Conservation (phyloP, 1,284 basidiomycete species). For the Fomitopsis pinicola region DNA sequence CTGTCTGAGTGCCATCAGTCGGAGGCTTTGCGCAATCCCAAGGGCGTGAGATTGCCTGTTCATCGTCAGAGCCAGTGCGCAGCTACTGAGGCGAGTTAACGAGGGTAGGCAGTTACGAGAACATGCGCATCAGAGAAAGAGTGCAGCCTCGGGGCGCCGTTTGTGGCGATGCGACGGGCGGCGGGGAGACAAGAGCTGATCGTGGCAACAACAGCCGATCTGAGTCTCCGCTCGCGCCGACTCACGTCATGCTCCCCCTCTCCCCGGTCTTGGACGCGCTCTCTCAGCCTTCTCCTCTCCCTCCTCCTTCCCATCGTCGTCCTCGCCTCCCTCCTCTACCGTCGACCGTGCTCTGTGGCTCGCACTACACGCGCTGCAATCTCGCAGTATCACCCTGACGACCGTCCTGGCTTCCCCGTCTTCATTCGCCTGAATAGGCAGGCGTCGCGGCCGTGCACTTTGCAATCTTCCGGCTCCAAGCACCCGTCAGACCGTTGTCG, state of each 20-base stretch:
- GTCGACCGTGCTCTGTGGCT: not conserved
- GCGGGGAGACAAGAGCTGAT: not conserved
- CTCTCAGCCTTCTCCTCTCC: constrained; percentile 1
- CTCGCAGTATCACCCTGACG: not conserved
- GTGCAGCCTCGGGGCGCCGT: not conserved
- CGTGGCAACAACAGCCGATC: not conserved
- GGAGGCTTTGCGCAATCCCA: constrained; percentile 2
- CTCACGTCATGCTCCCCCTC: constrained; percentile 1
- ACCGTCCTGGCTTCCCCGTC: not conserved
- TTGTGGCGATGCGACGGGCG: not conserved
- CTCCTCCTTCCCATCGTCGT: not conserved
- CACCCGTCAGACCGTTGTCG: not conserved
- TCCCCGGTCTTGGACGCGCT: not conserved
- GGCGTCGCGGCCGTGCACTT: not conserved
- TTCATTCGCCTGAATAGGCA: not conserved
- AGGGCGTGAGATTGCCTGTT: constrained; percentile 1
- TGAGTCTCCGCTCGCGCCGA: not conserved
- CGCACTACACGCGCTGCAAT: not conserved
- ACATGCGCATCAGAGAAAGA: not conserved
- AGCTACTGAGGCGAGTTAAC: not conserved
- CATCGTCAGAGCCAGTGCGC: not conserved
- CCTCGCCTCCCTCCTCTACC: not conserved
- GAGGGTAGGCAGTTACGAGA: not conserved
- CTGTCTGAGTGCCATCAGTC: not conserved
- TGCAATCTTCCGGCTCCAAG: not conserved